A percentile compares a stretch with the other conserved stretches of the same genome.
phyloP scores from a whole-genome alignment of 257 asterid species.

The Solanum chaucha region DNA sequence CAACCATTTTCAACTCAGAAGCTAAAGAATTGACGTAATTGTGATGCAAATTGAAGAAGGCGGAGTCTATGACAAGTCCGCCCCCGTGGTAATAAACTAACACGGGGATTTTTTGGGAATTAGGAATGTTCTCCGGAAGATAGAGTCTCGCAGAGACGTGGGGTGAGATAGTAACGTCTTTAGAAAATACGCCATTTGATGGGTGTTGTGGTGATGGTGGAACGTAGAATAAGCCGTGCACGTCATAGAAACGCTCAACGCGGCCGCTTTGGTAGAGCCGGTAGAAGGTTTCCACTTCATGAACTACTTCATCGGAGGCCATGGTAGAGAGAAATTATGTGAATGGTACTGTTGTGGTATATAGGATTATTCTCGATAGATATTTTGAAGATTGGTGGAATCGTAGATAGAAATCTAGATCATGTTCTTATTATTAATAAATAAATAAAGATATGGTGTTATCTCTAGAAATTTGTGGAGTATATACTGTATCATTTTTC shows the following conservation, averaged over 20 bases:
- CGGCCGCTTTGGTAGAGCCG: slow-evolving; percentile 16
- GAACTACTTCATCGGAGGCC: not conserved
- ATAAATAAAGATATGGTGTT: too few relatives aligned
- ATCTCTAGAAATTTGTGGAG: too few relatives aligned
- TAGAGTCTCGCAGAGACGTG: slow-evolving; percentile 16
- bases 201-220: slow-evolving; percentile 6
- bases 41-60: not conserved
- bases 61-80: slow-evolving; percentile 12
- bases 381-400: not conserved
- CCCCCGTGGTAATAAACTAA: slow-evolving; percentile 24
- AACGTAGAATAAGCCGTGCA: not conserved
- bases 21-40: slow-evolving; percentile 4
- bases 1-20: not conserved
- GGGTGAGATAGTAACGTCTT: slow-evolving; percentile 13
- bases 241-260: slow-evolving; percentile 2
- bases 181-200: slow-evolving; percentile 1
- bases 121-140: not conserved
- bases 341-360: not conserved
- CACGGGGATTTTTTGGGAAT: slow-evolving; percentile 9
- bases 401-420: too few relatives aligned
- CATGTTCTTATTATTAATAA: too few relatives aligned
- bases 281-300: slow-evolving; percentile 6
- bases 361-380: too few relatives aligned
- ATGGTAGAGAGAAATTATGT: not conserved
- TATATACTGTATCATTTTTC: too few relatives aligned